Base-by-base conservation (phyloP, 208 protist species). In the Wallacemonas collosoma region DNA sequence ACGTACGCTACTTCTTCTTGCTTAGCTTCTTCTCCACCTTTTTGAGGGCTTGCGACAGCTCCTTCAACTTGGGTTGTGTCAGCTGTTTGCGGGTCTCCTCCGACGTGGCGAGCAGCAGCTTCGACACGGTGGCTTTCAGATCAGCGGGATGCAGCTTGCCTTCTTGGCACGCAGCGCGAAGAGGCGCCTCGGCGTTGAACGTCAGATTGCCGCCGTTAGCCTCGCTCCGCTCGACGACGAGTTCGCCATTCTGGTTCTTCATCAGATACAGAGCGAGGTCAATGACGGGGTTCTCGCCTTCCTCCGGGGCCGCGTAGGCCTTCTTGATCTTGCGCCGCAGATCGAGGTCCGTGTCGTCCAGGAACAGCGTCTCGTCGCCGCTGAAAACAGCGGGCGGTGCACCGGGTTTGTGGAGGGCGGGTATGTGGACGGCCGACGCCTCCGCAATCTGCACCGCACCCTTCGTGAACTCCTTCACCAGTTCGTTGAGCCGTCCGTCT, bases 261-360 rank as follows among this genome's bases (percentile, higher is more conserved):
- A 96, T 47, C 12, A 97, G 68, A 65, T 93, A 82, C 68, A 87
- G 72, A 1, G 93, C 84, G 40, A 98, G 78, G 36, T 96, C 87
- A 40, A 98, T 81, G 7, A 98, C 88, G 8, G 97, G 95, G 76
- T 99, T 98, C 36, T 81, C 72, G 8, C 61, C 54, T 58, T 97
- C 93, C 35, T 90, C 89, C 0, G 84, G 84, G 5, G 96, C 95
- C 73, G 95, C 98, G 80, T 95, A 99, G 26, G 97, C 98, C 71
- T 97, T 97, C 67, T 96, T 98, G 35, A 99, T 95, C 81, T 99
- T 99, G 17, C 86, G 79, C 8, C 92, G 85, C 8, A 99, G 86
- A 47, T 98, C 97, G 75, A 93, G 92, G 15, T 90, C 86, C 38
- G 82, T 87, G 77, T 99, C 99, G 73, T 99, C 98, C 72, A 99